These are phyloP conservation scores for Talaromyces amestolkiae DNA, from an alignment of 2,329 filamentous ascomycete genomes.

Conservation along the genomic window DNA sequence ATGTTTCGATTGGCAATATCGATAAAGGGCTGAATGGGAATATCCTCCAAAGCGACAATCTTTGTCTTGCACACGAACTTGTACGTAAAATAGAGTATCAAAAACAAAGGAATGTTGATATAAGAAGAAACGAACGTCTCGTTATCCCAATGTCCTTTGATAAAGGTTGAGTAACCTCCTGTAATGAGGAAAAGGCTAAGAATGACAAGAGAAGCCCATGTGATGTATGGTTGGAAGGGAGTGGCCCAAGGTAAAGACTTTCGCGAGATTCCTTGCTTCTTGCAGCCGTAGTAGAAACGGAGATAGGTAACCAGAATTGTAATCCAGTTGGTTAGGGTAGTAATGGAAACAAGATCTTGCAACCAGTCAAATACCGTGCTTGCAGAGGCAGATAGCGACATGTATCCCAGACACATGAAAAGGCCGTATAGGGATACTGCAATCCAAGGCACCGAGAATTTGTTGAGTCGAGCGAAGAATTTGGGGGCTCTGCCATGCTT, in stretches of 20 bases:
- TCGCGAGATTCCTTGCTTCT: constrained; percentile 33
- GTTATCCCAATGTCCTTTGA: constrained; percentile 17
- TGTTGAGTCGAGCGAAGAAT: constrained; percentile 61
- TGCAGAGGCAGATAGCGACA: constrained; percentile 60
- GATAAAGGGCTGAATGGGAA: constrained; percentile 55
- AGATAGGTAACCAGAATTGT: constrained; percentile 15
- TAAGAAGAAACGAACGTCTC: constrained; percentile 43
- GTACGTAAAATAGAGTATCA: constrained; percentile 54
- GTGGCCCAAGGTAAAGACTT: constrained; percentile 44
- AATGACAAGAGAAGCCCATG: constrained; percentile 56
- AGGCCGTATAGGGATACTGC: constrained; percentile 57
- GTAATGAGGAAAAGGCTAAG: constrained; percentile 63
- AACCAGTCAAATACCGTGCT: constrained; percentile 68
- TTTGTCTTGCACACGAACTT: constrained; percentile 49
- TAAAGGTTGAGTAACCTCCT: constrained; percentile 72
- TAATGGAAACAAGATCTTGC: constrained; percentile 66
- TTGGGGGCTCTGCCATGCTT: constrained; percentile 61
- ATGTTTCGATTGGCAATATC: constrained; percentile 41
- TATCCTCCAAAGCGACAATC: constrained; percentile 50
- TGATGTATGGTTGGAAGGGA: constrained; percentile 60
- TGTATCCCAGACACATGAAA: constrained; percentile 65
- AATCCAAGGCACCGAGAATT: constrained; percentile 60
- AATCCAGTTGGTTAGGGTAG: constrained; percentile 69
- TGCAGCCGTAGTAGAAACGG: constrained; percentile 48
- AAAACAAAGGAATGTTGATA: constrained; percentile 62